phyloP scores from a whole-genome alignment of 2,329 filamentous ascomycete species.

The Fusarium sp. region DNA sequence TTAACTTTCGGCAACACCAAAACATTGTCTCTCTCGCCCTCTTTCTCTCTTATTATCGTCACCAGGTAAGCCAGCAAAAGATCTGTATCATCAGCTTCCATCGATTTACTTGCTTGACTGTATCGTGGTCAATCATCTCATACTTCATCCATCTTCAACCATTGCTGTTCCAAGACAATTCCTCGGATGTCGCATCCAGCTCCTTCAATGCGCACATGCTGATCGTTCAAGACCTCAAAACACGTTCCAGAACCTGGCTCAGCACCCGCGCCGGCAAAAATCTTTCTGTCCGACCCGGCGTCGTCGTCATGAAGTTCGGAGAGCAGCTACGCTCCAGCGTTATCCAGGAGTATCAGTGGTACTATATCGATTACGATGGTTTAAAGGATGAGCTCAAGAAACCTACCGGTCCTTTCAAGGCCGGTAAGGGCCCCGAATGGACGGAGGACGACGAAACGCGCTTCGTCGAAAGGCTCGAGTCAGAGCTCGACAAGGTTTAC shows the following conservation, averaged over 20 bases:
- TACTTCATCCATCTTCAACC: background rate
- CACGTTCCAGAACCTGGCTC: conserved; percentile 58
- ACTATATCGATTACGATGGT: conserved; percentile 98
- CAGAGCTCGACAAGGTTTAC: conserved; percentile 96
- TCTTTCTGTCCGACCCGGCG: conserved; percentile 59
- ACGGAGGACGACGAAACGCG: conserved; percentile 89
- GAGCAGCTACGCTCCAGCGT: conserved; percentile 96
- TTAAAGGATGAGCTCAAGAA: conserved; percentile 89
- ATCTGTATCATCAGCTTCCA: conserved; percentile 7
- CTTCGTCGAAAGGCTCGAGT: conserved; percentile 89
- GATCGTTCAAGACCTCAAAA: conserved; percentile 65
- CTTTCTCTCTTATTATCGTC: conserved; percentile 10
- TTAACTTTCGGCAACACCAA: conserved; percentile 21
- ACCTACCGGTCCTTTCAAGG: conserved; percentile 65
- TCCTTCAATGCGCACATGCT: conserved; percentile 58
- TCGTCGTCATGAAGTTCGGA: conserved; percentile 85
- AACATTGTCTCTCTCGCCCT: conserved; percentile 23
- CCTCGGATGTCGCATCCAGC: conserved; percentile 26
- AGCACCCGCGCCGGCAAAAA: conserved; percentile 47
- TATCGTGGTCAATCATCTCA: conserved; percentile 1
- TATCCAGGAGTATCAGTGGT: conserved; percentile 97
- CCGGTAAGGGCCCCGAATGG: conserved; percentile 73
- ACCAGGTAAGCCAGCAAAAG: conserved; percentile 38
- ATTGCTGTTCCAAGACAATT: conserved; percentile 17
- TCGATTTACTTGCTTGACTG: conserved; percentile 17